These are phyloP conservation scores for Flaveria trinervia DNA, from an alignment of 129 eudicot species.

Conservation along the genomic window DNA sequence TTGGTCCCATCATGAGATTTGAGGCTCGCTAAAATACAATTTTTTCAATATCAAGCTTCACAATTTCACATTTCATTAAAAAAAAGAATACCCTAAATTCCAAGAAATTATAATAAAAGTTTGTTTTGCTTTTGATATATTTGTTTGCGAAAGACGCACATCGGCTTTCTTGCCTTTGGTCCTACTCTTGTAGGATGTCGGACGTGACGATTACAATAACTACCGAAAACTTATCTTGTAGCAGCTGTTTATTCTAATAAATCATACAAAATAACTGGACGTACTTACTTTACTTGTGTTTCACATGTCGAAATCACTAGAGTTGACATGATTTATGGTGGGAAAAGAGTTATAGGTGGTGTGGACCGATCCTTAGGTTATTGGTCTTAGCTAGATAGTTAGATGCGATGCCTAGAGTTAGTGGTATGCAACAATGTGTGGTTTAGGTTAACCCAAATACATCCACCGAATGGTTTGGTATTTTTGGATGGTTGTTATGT, in stretches of 20 bases:
- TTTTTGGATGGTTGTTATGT: too few species aligned
- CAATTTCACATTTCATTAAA: not conserved
- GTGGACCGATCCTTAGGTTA: constrained; percentile 18
- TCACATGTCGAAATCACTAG: not conserved
- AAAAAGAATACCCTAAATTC: not conserved
- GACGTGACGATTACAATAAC: not conserved
- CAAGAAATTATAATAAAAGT: not conserved
- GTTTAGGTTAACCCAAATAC: not conserved
- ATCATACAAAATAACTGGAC: not conserved
- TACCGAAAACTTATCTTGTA: not conserved
- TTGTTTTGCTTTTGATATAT: not conserved
- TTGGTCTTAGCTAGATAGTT: not conserved
- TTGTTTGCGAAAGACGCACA: not conserved
- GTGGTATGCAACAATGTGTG: not conserved
- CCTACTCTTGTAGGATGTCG: constrained; percentile 3
- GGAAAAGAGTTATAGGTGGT: constrained; percentile 16
- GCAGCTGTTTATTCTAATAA: not conserved
- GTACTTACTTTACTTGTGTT: not conserved
- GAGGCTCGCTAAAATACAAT: not conserved
- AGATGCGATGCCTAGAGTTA: constrained; percentile 10
- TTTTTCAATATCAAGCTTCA: constrained; percentile 9
- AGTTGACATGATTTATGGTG: constrained; percentile 12
- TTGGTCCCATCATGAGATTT: constrained; percentile 13
- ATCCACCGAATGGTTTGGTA: too few species aligned
- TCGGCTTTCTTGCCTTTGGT: not conserved